phyloP scores from a whole-genome alignment of 495 filamentous ascomycete species.

The Penicillium maclennaniae region DNA sequence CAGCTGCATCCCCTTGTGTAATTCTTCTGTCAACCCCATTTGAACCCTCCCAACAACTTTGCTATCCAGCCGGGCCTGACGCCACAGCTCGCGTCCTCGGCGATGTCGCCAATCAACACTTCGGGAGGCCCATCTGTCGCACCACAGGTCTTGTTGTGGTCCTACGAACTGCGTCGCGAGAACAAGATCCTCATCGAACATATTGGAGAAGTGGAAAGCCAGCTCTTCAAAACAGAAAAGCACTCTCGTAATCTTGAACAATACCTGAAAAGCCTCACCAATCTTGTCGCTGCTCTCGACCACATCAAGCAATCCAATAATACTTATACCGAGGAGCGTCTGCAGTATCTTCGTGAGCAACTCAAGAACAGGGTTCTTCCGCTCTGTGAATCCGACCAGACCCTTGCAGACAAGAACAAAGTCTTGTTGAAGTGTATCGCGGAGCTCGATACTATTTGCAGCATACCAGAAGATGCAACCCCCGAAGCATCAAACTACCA shows the following conservation, averaged over 20 bases:
- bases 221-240: neutral
- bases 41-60: neutral
- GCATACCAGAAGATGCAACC: neutral
- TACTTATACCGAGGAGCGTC: neutral
- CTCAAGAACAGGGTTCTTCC: neutral
- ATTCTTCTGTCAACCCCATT: neutral
- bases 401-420: neutral
- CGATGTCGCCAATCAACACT: neutral
- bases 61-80: neutral
- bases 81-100: neutral
- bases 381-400: neutral
- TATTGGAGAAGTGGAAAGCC: constrained; percentile 6
- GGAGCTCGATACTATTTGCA: constrained; percentile 1
- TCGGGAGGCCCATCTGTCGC: neutral
- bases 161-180: constrained; percentile 33
- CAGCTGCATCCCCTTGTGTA: neutral
- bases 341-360: constrained; percentile 4
- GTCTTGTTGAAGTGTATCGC: constrained; percentile 4
- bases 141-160: constrained; percentile 29
- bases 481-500: neutral
- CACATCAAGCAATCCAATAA: neutral
- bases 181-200: constrained; percentile 12
- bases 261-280: constrained; percentile 5
- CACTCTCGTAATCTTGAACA: neutral
- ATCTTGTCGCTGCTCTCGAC: constrained; percentile 7